Conservation (phyloP, 805 yeast species). For the Candida xyloterini region DNA sequence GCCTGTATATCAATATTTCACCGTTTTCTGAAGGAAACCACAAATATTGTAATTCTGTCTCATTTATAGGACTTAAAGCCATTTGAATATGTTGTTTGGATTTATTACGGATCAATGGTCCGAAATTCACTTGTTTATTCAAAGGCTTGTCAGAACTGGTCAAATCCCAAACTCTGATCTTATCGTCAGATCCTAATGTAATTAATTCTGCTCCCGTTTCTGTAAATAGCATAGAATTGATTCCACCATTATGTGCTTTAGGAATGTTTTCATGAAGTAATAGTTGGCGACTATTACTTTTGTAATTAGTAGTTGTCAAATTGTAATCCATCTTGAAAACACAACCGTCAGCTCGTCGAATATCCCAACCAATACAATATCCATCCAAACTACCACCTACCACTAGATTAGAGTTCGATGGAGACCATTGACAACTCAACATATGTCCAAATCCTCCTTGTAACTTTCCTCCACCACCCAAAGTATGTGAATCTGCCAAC, state of each 20-base stretch:
- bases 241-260: conserved; percentile 73
- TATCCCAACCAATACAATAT: conserved; percentile 80
- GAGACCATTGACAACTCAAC: conserved; percentile 57
- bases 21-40: conserved; percentile 77
- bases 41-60: conserved; percentile 54
- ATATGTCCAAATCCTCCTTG: conserved; percentile 31
- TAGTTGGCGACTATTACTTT: conserved; percentile 20
- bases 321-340: conserved; percentile 58
- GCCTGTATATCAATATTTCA: conserved; percentile 57
- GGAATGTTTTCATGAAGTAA: conserved; percentile 26
- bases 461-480: conserved; percentile 36
- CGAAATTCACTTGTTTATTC: conserved; percentile 69
- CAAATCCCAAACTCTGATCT: conserved; percentile 75
- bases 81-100: conserved; percentile 56
- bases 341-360: conserved; percentile 64
- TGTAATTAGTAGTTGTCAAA: conserved; percentile 22
- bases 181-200: conserved; percentile 78
- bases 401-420: conserved; percentile 53
- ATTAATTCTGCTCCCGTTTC: conserved; percentile 59
- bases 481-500: conserved; percentile 68
- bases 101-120: conserved; percentile 71
- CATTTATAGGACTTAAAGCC: conserved; percentile 47
- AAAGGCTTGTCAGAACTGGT: conserved; percentile 42
- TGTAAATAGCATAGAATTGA: conserved; percentile 78
- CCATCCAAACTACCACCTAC: conserved; percentile 86